phyloP scores from a whole-genome alignment of 768 basidiomycete genomes.

The Crepidotus variabilis region DNA sequence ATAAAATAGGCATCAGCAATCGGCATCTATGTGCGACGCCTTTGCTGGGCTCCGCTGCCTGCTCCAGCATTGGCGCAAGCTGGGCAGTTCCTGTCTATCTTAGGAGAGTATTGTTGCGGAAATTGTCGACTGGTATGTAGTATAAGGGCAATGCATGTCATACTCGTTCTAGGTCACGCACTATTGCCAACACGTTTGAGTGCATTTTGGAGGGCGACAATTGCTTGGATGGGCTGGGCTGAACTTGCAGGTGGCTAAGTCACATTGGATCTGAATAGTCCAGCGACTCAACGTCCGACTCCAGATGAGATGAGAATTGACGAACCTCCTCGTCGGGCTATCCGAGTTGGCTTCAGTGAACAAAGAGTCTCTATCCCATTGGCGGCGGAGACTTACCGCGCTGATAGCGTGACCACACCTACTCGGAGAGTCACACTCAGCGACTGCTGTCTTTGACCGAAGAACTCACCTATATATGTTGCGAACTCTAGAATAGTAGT shows the following conservation, averaged over 20 bases:
- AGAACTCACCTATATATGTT: conserved; percentile 48
- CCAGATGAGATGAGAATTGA: not conserved
- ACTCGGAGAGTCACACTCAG: conserved; percentile 7
- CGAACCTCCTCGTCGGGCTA: conserved; percentile 60
- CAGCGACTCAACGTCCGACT: conserved; percentile 7
- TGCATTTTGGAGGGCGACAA: conserved; percentile 51
- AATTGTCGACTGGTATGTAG: conserved; percentile 48
- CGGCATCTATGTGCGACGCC: conserved; percentile 8
- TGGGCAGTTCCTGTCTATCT: conserved; percentile 58
- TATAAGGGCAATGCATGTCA: conserved; percentile 9
- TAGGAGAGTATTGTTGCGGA: conserved; percentile 67
- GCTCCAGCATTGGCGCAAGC: conserved; percentile 27
- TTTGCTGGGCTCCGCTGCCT: not conserved
- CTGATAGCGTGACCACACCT: conserved; percentile 56
- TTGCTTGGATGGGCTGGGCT: conserved; percentile 49
- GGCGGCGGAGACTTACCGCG: conserved; percentile 31
- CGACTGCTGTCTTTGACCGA: not conserved
- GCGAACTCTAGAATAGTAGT: conserved; percentile 41
- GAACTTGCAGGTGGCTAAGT: conserved; percentile 57
- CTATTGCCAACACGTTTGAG: conserved; percentile 68
- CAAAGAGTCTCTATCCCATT: too few species aligned
- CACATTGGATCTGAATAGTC: conserved; percentile 55
- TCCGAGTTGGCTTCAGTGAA: not conserved
- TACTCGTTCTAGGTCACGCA: conserved; percentile 31
- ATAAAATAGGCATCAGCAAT: not conserved